Conservation (phyloP, 371 early-diverging fungal species). For the Zychaea mexicana region DNA sequence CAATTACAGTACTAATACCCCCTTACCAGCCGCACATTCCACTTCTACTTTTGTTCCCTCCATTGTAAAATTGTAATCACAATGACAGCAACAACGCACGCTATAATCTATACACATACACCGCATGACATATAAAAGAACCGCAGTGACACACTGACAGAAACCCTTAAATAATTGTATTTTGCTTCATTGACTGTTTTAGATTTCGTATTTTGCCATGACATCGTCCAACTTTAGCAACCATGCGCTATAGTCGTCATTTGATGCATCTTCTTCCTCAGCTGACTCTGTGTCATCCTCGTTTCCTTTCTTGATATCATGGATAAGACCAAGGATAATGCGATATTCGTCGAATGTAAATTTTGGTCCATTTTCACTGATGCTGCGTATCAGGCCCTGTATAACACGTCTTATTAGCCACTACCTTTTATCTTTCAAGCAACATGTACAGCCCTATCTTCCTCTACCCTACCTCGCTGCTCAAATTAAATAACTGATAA, state of each 20-base stretch:
- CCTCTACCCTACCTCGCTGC: slow-evolving; percentile 50
- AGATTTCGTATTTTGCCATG: slow-evolving; percentile 47
- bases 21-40: too few species aligned
- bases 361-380: slow-evolving; percentile 45
- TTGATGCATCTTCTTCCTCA: slow-evolving; percentile 19
- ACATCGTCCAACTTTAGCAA: slow-evolving; percentile 45
- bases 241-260: slow-evolving; percentile 43
- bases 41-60: too few species aligned
- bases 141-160: too few species aligned
- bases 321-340: slow-evolving; percentile 43
- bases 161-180: not conserved
- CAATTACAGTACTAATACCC: too few species aligned
- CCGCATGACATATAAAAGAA: not conserved
- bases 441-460: not conserved
- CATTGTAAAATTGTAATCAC: too few species aligned
- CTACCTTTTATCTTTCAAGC: too few species aligned
- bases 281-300: slow-evolving; percentile 14
- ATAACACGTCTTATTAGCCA: too few species aligned
- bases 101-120: too few species aligned
- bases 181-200: slow-evolving; percentile 1
- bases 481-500: slow-evolving; percentile 70
- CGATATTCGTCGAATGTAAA: slow-evolving; percentile 55
- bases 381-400: slow-evolving; percentile 38
- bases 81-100: too few species aligned
- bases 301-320: slow-evolving; percentile 34